Evolutionary conservation across 2,329 filamentous ascomycete species (phyloP).

Genomic region (Neofusicoccum ribis): DNA sequence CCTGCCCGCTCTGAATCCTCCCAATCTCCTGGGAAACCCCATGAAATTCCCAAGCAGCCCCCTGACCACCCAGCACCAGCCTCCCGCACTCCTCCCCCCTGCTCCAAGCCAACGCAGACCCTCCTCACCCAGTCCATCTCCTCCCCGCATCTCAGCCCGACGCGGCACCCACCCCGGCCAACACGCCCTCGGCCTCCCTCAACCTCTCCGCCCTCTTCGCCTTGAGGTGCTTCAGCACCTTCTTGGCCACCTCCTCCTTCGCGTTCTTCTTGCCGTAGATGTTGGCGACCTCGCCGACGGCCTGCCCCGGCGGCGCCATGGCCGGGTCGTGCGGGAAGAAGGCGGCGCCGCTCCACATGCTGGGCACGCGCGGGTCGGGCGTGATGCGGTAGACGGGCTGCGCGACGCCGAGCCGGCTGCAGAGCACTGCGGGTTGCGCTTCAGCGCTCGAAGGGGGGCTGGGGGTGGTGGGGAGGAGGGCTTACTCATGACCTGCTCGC

Average conservation of each 20-base stretch:
- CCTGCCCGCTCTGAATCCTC: background rate
- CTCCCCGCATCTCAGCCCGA: background rate
- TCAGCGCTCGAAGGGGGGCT: background rate
- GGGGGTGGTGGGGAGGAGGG: background rate
- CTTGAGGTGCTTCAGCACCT: conserved; percentile 41
- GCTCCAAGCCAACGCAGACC: too few relatives aligned
- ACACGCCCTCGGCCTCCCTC: conserved; percentile 23
- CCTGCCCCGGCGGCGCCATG: conserved; percentile 33
- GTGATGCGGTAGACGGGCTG: conserved; percentile 17
- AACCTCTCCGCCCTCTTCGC: conserved; percentile 32
- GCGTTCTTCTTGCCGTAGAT: conserved; percentile 52
- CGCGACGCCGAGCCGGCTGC: conserved; percentile 19
- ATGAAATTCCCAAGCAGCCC: too few relatives aligned
- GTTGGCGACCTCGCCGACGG: conserved; percentile 44
- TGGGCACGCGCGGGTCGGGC: conserved; percentile 20
- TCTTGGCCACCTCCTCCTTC: conserved; percentile 50
- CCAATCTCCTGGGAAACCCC: too few relatives aligned
- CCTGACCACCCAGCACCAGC: too few relatives aligned
- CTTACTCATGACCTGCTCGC: conserved; percentile 16
- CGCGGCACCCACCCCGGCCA: background rate
- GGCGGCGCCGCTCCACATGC: conserved; percentile 39
- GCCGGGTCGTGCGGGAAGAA: conserved; percentile 29
- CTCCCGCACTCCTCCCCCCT: too few relatives aligned
- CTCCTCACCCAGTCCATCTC: too few relatives aligned
- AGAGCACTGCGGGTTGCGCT: background rate